Evolutionary conservation across 2,329 filamentous ascomycete species (phyloP), one percentile per base, ranked within the genome.

Genomic region (Thielaviopsis musarum): DNA sequence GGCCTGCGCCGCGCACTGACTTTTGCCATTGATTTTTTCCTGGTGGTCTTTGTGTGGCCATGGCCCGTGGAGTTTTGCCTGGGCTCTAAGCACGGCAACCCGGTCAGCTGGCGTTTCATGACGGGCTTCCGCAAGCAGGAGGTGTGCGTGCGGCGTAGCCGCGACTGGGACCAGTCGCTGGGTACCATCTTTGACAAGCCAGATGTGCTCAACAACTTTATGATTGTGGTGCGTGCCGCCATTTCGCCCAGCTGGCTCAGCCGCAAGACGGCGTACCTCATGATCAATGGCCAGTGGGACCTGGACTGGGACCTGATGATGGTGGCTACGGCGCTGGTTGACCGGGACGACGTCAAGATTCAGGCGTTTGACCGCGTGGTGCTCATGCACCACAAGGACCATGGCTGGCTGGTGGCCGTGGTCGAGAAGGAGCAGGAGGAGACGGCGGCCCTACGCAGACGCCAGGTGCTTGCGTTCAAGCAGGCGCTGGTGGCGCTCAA

Each of bases 241-340:
- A 85, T 91, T 3, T 78, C 84, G 17, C 79, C 82, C 22, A 72
- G 81, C 66, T 76, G 83, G 57, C 74, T 91, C 66, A 75, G 78
- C 65, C 77, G 82, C 65, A 95, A 94, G 77, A 95, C 90, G 30
- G 90, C 89, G 21, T 95, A 94, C 68, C 72, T 94, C 63, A 83
- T 93, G 65, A 87, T 95, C 76, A 87, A 91, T 68, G 80, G 78
- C 63, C 80, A 89, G 63, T 97, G 89, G 85, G 87, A 95, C 69
- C 74, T 96, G 62, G 90, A 95, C 69, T 96, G 91, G 78, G 77
- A 77, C 54, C 78, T 79, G 21, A 96, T 96, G 88, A 74, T 89
- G 13, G 73, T 78, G 63, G 88, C 88, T 3, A 85, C 88, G 53
- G 72, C 73, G 38, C 70, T 94, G 64, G 78, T 90, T 1, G 84